Evolutionary conservation across 306 rosid species (phyloP).

Genomic region (Rosa persica): DNA sequence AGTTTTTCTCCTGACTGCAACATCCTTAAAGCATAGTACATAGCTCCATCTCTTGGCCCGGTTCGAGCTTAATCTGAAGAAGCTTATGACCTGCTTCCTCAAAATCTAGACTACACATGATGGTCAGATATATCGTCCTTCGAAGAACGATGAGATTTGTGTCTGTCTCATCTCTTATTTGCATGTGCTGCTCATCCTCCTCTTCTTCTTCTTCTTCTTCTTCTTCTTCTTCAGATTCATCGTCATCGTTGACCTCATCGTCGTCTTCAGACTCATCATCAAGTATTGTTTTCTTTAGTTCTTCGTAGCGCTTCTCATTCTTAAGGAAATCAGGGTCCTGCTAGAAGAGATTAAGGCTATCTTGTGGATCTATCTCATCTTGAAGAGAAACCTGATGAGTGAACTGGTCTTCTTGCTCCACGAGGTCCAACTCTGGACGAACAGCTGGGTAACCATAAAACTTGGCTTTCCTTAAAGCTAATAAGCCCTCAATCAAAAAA

Average conservation of each 20-base stretch:
- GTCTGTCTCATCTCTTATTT: slow-evolving; percentile 68
- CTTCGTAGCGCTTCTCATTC: slow-evolving; percentile 63
- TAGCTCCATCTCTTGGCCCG: slow-evolving; percentile 91
- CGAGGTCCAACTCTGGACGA: slow-evolving; percentile 45
- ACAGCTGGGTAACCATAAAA: slow-evolving; percentile 50
- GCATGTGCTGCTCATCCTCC: slow-evolving; percentile 31
- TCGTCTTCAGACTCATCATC: slow-evolving; percentile 49
- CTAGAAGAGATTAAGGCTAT: slow-evolving; percentile 37
- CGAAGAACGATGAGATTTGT: slow-evolving; percentile 65
- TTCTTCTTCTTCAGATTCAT: slow-evolving; percentile 55
- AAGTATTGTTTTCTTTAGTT: slow-evolving; percentile 53
- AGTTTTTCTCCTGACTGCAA: slow-evolving; percentile 82
- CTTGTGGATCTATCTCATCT: slow-evolving; percentile 29
- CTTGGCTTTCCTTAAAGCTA: slow-evolving; percentile 69
- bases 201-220: slow-evolving; percentile 58
- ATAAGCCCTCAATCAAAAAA: slow-evolving; percentile 70
- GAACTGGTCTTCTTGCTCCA: slow-evolving; percentile 36
- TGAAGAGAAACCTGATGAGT: slow-evolving; percentile 39
- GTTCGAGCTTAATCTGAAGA: slow-evolving; percentile 75
- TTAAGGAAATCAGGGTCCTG: slow-evolving; percentile 54
- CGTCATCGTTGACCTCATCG: slow-evolving; percentile 20
- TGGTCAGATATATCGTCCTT: slow-evolving; percentile 69
- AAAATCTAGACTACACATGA: slow-evolving; percentile 79
- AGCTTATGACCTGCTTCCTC: slow-evolving; percentile 95
- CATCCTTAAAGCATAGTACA: slow-evolving; percentile 83